Evolutionary conservation across 2,329 filamentous ascomycete species (phyloP).

Genomic region (Albophoma yamanashiensis): DNA sequence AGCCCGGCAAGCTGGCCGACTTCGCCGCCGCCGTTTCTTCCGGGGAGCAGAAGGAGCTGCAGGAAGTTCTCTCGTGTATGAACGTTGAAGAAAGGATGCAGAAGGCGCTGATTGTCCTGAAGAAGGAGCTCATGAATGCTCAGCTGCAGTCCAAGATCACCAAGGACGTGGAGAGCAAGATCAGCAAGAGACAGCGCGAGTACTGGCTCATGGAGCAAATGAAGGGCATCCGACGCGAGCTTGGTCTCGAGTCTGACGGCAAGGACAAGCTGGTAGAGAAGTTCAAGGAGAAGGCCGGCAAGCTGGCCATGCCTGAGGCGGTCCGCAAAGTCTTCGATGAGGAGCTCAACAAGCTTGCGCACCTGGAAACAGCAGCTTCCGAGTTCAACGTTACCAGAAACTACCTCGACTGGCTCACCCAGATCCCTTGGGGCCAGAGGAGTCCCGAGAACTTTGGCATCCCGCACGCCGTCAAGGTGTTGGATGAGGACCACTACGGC

Average conservation of each 20-base stretch:
- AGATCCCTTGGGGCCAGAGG: conserved; percentile 93
- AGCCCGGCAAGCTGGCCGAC: conserved; percentile 89
- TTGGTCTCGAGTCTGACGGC: conserved; percentile 93
- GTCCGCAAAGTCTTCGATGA: conserved; percentile 98
- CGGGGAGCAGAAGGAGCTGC: conserved; percentile 82
- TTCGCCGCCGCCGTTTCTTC: conserved; percentile 96
- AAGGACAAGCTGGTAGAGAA: conserved; percentile 97
- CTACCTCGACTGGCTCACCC: conserved; percentile 96
- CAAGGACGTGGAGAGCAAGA: conserved; percentile 95
- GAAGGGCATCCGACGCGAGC: conserved; percentile 93
- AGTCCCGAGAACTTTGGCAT: conserved; percentile 97
- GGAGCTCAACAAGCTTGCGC: conserved; percentile 92
- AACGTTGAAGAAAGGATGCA: conserved; percentile 88
- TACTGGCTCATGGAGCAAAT: conserved; percentile 99
- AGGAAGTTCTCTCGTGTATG: conserved; percentile 79
- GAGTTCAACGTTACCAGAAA: conserved; percentile 98
- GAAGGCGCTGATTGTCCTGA: conserved; percentile 83
- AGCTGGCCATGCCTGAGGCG: conserved; percentile 91
- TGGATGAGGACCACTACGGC: conserved; percentile 95
- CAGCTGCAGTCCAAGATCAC: conserved; percentile 95
- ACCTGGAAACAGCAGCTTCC: conserved; percentile 88
- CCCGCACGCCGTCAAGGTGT: conserved; percentile 74
- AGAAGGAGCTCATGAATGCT: conserved; percentile 98
- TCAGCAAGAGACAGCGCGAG: conserved; percentile 91
- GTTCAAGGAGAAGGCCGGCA: conserved; percentile 90